These are phyloP conservation scores for Teunomyces gatunensis DNA, from an alignment of 805 yeast genomes.

Conservation along the genomic window DNA sequence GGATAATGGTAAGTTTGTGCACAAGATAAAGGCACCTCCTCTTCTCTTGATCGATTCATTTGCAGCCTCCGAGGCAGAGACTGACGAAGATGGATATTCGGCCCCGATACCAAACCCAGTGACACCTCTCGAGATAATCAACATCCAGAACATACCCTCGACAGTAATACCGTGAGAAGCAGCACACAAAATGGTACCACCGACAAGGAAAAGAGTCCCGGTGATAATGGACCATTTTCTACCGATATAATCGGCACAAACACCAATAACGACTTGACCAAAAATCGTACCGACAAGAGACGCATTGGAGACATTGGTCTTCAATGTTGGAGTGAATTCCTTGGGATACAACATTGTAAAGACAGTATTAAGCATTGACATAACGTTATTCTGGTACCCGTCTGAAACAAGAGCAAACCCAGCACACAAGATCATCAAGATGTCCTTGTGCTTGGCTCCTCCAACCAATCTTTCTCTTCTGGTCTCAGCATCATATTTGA, in stretches of 20 bases:
- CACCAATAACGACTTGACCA: slow-evolving; percentile 65
- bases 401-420: slow-evolving; percentile 77
- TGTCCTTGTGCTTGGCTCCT: slow-evolving; percentile 26
- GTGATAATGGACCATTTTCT: slow-evolving; percentile 68
- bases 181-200: slow-evolving; percentile 66
- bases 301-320: slow-evolving; percentile 68
- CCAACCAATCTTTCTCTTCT: slow-evolving; percentile 27
- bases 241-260: slow-evolving; percentile 63
- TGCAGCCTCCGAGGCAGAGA: slow-evolving; percentile 70
- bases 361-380: slow-evolving; percentile 65
- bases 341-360: slow-evolving; percentile 50
- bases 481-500: slow-evolving; percentile 31
- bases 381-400: slow-evolving; percentile 72
- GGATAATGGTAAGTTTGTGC: slow-evolving; percentile 70
- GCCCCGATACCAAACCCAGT: slow-evolving; percentile 81
- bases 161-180: slow-evolving; percentile 61
- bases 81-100: slow-evolving; percentile 69
- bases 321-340: slow-evolving; percentile 43
- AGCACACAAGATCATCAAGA: slow-evolving; percentile 54
- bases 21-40: slow-evolving; percentile 64
- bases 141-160: slow-evolving; percentile 75
- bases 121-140: slow-evolving; percentile 69
- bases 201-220: slow-evolving; percentile 58
- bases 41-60: slow-evolving; percentile 62
- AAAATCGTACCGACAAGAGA: slow-evolving; percentile 68